A percentile compares a stretch with the other conserved stretches of the same genome.
phyloP scores from a whole-genome alignment of 2,329 filamentous ascomycete genomes.

The Corniculantispora saksenae region DNA sequence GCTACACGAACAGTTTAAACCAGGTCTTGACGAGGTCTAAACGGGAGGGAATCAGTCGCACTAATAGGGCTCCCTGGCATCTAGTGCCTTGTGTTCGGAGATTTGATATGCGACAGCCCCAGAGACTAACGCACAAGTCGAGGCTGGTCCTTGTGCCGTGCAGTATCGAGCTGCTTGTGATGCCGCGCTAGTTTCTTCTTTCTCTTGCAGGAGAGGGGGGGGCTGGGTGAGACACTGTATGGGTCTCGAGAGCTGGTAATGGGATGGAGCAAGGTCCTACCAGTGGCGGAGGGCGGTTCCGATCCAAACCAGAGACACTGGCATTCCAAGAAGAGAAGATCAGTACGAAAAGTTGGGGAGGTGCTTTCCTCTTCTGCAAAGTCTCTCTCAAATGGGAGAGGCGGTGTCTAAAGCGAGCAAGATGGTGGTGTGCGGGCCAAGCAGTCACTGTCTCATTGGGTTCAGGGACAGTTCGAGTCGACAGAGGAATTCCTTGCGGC shows the following conservation, averaged over 20 bases:
- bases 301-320: slow-evolving; percentile 40
- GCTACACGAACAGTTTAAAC: slow-evolving; percentile 35
- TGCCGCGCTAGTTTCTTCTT: slow-evolving; percentile 36
- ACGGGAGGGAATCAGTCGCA: slow-evolving; percentile 31
- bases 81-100: slow-evolving; percentile 37
- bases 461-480: slow-evolving; percentile 9
- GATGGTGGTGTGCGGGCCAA: slow-evolving; percentile 17
- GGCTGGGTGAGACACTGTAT: slow-evolving; percentile 38
- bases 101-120: slow-evolving; percentile 38
- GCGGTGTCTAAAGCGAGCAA: slow-evolving; percentile 17
- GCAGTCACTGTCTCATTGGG: slow-evolving; percentile 16
- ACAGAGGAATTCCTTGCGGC: neutral
- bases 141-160: slow-evolving; percentile 34
- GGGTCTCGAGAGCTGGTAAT: slow-evolving; percentile 34
- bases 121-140: slow-evolving; percentile 33
- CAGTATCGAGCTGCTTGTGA: slow-evolving; percentile 33
- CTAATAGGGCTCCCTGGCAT: slow-evolving; percentile 33
- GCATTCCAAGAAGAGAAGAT: slow-evolving; percentile 39
- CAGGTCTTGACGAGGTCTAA: slow-evolving; percentile 42
- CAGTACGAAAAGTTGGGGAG: slow-evolving; percentile 11
- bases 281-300: slow-evolving; percentile 36
- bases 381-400: slow-evolving; percentile 16
- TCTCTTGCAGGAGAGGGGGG: slow-evolving; percentile 34
- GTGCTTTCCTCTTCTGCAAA: slow-evolving; percentile 19
- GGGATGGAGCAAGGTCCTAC: slow-evolving; percentile 33